These are phyloP conservation scores for Acorus calamus DNA, from an alignment of 106 monocot species.

Conservation along the genomic window DNA sequence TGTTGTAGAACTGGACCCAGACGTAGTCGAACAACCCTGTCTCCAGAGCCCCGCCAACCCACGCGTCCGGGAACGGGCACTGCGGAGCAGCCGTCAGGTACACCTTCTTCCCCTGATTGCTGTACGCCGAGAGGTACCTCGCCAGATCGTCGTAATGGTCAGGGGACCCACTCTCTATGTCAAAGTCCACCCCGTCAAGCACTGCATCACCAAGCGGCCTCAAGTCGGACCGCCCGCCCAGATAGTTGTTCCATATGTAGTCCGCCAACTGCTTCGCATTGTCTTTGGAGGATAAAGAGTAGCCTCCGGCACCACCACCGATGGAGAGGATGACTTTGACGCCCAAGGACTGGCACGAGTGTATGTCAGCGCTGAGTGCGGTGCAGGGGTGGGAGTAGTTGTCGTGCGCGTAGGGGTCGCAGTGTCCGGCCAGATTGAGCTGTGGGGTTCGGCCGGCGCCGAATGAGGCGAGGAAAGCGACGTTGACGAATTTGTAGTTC, in stretches of 20 bases:
- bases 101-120: conserved; percentile 7
- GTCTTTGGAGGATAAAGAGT: conserved; percentile 9
- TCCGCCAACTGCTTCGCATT: conserved; percentile 11
- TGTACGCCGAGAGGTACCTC: conserved; percentile 5
- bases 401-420: conserved; percentile 3
- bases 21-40: conserved; percentile 27
- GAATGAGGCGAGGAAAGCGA: conserved; percentile 17
- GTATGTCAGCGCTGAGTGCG: conserved; percentile 10
- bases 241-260: conserved; percentile 23
- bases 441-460: conserved; percentile 10
- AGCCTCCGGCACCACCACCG: conserved; percentile 16
- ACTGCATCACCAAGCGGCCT: conserved; percentile 23
- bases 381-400: conserved; percentile 8
- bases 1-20: conserved; percentile 29
- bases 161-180: conserved; percentile 12
- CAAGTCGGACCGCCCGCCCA: conserved; percentile 5
- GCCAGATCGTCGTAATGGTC: conserved; percentile 16
- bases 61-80: conserved; percentile 23
- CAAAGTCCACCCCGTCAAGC: conserved; percentile 25
- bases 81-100: conserved; percentile 20
- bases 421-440: conserved; percentile 21
- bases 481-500: conserved; percentile 28
- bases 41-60: conserved; percentile 11
- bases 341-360: conserved; percentile 15
- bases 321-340: conserved; percentile 27